phyloP scores from a whole-genome alignment of 768 basidiomycete genomes.

The Tylopilus plumbeoviolaceoides region DNA sequence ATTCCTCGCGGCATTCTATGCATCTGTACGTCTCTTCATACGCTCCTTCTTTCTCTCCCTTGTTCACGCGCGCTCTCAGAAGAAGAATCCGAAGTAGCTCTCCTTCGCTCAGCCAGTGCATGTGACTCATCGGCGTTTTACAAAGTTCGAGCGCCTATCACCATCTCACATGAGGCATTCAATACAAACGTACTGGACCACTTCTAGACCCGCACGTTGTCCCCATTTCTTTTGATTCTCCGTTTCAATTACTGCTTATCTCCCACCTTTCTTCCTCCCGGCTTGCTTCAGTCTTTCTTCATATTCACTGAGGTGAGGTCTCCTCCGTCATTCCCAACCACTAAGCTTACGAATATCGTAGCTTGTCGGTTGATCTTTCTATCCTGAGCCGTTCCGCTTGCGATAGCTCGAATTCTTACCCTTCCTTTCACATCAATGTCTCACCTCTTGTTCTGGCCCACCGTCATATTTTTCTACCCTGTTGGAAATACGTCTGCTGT shows the following conservation, averaged over 20 bases:
- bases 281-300: neutral
- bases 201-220: neutral
- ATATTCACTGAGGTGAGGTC: neutral
- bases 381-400: neutral
- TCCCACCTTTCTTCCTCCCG: no score
- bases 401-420: neutral
- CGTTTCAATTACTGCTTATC: neutral
- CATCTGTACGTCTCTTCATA: no score
- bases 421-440: slow-evolving; percentile 8
- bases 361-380: neutral
- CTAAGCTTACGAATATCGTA: neutral
- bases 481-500: slow-evolving; percentile 56
- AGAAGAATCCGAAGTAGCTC: neutral
- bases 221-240: slow-evolving; percentile 1
- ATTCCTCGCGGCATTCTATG: no score
- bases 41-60: neutral
- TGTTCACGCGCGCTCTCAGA: neutral
- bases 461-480: slow-evolving; percentile 47
- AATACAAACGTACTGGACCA: neutral
- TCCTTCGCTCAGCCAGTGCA: neutral
- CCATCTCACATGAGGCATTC: neutral
- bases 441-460: slow-evolving; percentile 16
- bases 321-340: no score
- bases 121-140: neutral
- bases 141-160: neutral